These are phyloP conservation scores for Colletotrichum phormii DNA, from an alignment of 2,329 filamentous ascomycete species.

Conservation along the genomic window DNA sequence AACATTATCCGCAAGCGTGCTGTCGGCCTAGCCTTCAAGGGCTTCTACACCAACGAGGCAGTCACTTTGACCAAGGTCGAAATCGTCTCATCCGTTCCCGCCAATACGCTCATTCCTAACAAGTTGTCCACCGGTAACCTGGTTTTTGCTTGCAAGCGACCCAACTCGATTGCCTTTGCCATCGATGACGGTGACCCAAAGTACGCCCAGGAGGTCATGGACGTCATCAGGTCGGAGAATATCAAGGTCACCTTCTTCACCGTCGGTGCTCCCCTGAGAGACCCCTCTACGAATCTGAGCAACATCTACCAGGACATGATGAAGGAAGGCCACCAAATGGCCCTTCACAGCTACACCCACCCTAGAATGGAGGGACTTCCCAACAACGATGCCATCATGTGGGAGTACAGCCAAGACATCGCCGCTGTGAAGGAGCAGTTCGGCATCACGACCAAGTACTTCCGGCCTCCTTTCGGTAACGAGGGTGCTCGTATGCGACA, in stretches of 20 bases:
- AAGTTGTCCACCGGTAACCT: slow-evolving; percentile 72
- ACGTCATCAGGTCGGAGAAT: slow-evolving; percentile 69
- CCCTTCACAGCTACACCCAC: slow-evolving; percentile 76
- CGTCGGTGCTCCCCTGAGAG: slow-evolving; percentile 71
- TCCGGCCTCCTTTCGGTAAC: slow-evolving; percentile 77
- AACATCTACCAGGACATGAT: slow-evolving; percentile 74
- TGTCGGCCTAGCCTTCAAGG: slow-evolving; percentile 72
- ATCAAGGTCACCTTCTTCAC: slow-evolving; percentile 80
- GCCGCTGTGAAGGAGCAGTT: slow-evolving; percentile 56
- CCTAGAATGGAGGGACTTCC: slow-evolving; percentile 72
- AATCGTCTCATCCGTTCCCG: slow-evolving; percentile 67
- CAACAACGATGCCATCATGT: slow-evolving; percentile 66
- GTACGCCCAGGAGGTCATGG: slow-evolving; percentile 55
- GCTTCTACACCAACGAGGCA: slow-evolving; percentile 68
- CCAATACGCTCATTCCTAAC: slow-evolving; percentile 62
- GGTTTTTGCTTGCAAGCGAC: slow-evolving; percentile 72
- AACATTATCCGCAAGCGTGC: slow-evolving; percentile 66
- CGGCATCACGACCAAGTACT: slow-evolving; percentile 60
- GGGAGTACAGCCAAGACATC: slow-evolving; percentile 71
- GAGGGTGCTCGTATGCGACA: slow-evolving; percentile 76
- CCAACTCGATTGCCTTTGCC: slow-evolving; percentile 78
- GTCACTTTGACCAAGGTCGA: slow-evolving; percentile 68
- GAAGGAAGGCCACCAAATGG: slow-evolving; percentile 73
- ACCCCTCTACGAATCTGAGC: slow-evolving; percentile 69
- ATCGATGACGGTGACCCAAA: slow-evolving; percentile 76